Conservation (phyloP, 306 rosid genomes). For the Vigna hirtella region DNA sequence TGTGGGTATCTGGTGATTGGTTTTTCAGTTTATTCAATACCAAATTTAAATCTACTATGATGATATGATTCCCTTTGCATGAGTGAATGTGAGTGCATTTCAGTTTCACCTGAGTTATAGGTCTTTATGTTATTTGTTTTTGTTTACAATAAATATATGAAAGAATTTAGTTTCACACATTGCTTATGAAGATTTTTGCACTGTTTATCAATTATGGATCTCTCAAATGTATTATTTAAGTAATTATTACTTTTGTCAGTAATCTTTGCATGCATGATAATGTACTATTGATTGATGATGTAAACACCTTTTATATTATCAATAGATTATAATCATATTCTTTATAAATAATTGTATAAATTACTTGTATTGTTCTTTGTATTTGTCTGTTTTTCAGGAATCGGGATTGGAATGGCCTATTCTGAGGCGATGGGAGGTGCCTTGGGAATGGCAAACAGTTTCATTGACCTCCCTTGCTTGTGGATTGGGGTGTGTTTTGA, state of each 20-base stretch:
- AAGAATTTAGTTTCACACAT: not conserved
- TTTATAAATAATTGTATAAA: not conserved
- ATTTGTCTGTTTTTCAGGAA: slow-evolving; percentile 55
- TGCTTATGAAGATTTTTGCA: too few relatives aligned
- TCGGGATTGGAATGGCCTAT: slow-evolving; percentile 63
- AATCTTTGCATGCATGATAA: not conserved
- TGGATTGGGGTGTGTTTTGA: slow-evolving; percentile 77
- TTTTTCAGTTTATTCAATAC: not conserved
- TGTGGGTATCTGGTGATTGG: not conserved
- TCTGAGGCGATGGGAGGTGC: slow-evolving; percentile 93
- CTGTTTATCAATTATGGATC: not conserved
- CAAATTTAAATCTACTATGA: not conserved
- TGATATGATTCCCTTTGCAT: not conserved
- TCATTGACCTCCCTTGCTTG: slow-evolving; percentile 86
- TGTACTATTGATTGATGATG: not conserved
- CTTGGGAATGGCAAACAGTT: slow-evolving; percentile 97
- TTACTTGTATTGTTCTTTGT: slow-evolving; percentile 23
- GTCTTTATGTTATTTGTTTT: not conserved
- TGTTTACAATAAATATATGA: not conserved
- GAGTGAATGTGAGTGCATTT: not conserved
- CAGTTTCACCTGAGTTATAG: not conserved
- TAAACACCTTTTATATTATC: not conserved
- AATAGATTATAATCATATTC: not conserved
- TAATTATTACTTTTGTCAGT: not conserved
- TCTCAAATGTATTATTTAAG: not conserved